phyloP scores from a whole-genome alignment of 192 early-diverging fungal species.

The Coemansia sp. region DNA sequence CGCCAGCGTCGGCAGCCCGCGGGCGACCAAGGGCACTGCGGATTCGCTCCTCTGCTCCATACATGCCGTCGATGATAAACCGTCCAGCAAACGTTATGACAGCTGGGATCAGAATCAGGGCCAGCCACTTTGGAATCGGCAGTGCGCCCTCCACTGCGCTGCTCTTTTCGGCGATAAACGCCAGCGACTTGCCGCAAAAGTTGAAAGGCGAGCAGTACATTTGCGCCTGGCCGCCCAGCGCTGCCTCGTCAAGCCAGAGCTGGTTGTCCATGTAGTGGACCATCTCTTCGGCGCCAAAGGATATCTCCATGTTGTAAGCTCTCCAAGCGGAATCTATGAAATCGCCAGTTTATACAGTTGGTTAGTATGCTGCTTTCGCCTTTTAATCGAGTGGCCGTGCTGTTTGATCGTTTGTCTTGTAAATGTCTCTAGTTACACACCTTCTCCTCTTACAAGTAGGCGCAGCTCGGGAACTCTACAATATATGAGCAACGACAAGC shows the following conservation, averaged over 20 bases:
- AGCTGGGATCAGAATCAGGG: conserved; percentile 40
- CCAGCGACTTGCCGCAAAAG: conserved; percentile 36
- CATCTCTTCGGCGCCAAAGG: conserved; percentile 7
- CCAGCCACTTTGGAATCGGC: conserved; percentile 52
- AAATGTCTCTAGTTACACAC: not conserved
- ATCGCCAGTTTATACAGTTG: not conserved
- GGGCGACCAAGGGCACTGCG: not conserved
- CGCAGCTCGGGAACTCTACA: conserved; percentile 47
- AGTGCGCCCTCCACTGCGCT: conserved; percentile 21
- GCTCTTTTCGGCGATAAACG: conserved; percentile 32
- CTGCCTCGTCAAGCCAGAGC: conserved; percentile 7
- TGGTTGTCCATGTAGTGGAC: conserved; percentile 34
- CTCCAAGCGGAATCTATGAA: conserved; percentile 17
- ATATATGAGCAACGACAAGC: not conserved
- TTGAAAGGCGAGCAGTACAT: conserved; percentile 50
- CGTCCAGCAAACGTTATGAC: conserved; percentile 36
- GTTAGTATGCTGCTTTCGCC: not conserved
- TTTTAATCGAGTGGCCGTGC: too few species aligned
- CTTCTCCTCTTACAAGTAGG: conserved; percentile 18
- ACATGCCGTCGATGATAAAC: conserved; percentile 48
- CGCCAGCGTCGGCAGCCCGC: not conserved
- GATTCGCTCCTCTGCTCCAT: conserved; percentile 21
- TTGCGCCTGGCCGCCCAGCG: conserved; percentile 8
- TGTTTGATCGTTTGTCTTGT: not conserved
- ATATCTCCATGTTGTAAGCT: conserved; percentile 21